A percentile compares a stretch with the other conserved stretches of the same genome.
These are phyloP conservation scores for Xylaria palmicola DNA, from an alignment of 495 filamentous ascomycete species.

Conservation along the genomic window DNA sequence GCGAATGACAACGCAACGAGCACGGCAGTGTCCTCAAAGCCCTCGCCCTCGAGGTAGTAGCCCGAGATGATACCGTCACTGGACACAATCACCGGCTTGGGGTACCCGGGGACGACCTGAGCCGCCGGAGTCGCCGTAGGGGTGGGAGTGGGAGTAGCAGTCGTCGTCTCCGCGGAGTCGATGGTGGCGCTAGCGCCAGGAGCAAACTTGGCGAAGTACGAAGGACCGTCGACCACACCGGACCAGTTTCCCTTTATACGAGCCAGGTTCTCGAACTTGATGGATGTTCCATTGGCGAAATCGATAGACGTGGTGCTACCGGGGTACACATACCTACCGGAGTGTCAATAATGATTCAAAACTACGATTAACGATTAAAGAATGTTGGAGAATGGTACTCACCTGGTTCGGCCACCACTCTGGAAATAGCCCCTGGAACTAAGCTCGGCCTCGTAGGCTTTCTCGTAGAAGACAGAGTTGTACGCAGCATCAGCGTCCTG, in stretches of 20 bases:
- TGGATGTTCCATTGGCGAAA: constrained; percentile 42
- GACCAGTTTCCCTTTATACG: constrained; percentile 33
- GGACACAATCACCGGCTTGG: constrained; percentile 43
- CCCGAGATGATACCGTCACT: constrained; percentile 45
- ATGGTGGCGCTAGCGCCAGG: constrained; percentile 19
- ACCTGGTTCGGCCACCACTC: constrained; percentile 32
- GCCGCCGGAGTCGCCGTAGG: constrained; percentile 17
- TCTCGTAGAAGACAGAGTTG: constrained; percentile 46
- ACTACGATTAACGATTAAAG: not conserved
- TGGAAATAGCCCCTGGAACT: constrained; percentile 28
- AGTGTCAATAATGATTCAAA: constrained; percentile 1
- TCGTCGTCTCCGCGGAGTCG: constrained; percentile 9
- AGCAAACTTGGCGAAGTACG: constrained; percentile 40
- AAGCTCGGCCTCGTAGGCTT: constrained; percentile 25
- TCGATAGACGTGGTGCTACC: constrained; percentile 40
- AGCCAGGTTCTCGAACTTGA: constrained; percentile 37
- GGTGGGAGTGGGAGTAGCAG: constrained; percentile 18
- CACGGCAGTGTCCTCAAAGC: constrained; percentile 47
- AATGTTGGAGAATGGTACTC: not conserved
- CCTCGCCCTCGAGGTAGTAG: constrained; percentile 46
- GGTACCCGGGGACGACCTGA: constrained; percentile 46
- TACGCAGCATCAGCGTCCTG: constrained; percentile 51
- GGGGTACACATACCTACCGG: constrained; percentile 36
- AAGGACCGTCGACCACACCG: constrained; percentile 37
- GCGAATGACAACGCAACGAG: constrained; percentile 31